A percentile compares a stretch with the other conserved stretches of the same genome.
Conservation (phyloP, 495 filamentous ascomycete genomes). For the Choiromyces venosus region DNA sequence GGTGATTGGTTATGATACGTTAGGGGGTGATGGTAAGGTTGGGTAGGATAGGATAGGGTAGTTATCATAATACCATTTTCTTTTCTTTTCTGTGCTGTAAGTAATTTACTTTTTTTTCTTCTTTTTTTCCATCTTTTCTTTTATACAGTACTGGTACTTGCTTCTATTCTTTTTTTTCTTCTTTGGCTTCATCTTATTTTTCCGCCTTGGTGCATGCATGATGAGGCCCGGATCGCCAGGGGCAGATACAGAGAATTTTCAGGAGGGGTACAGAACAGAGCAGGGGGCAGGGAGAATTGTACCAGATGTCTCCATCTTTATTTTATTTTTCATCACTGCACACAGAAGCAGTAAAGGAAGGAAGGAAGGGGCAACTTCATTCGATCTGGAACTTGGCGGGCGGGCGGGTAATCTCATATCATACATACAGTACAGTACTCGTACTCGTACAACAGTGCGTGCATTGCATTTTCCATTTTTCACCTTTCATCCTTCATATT, state of each 20-base stretch:
- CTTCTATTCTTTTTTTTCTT: neutral
- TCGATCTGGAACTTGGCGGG: slow-evolving; percentile 3
- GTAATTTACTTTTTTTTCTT: neutral
- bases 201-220: neutral
- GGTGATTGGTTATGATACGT: too few species aligned
- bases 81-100: neutral
- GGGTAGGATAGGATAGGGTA: neutral
- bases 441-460: neutral
- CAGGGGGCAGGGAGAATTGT: neutral
- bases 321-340: too few species aligned
- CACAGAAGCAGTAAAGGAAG: neutral
- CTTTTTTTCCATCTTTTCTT: neutral
- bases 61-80: too few species aligned
- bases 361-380: neutral
- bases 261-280: too few species aligned
- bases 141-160: too few species aligned
- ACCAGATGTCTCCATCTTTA: neutral
- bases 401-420: neutral
- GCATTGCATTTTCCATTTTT: slow-evolving; percentile 3
- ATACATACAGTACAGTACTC: too few species aligned
- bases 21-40: neutral
- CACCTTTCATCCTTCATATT: neutral
- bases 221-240: neutral
- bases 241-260: neutral
- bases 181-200: neutral